Evolutionary conservation across 2,329 filamentous ascomycete genomes (phyloP), one percentile per base, ranked within the genome.

Genomic region (Xylariaceae sp.): DNA sequence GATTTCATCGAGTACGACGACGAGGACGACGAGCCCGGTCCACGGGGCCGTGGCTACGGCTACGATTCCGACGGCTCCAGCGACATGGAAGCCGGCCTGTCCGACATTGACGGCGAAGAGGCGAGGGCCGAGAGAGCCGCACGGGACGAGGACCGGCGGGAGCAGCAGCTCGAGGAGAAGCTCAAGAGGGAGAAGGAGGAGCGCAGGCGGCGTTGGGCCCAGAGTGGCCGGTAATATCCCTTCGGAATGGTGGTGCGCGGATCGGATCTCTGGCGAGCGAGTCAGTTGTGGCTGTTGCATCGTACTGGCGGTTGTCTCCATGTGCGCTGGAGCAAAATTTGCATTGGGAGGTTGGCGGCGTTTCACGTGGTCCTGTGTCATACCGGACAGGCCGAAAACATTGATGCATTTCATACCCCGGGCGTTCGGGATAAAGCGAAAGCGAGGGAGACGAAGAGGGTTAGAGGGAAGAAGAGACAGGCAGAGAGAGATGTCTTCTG

Each of bases 81-180:
- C 5, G 83, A 86, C 47, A 88, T 88, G 80, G 83, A 88, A 55
- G 84, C 81, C 2, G 82, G 81, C 21, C 55, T 81, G 23, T 80
- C 79, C 39, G 83, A 88, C 46, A 74, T 89, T 33, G 81, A 87
- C 40, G 63, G 70, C 22, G 84, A 90, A 55, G 84, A 90, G 54
- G 63, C 67, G 29, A 53, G 63, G 31, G 80, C 83, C 2, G 71
- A 80, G 39, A 58, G 63, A 19, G 65, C 70, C 35, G 84, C 82
- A 16, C 73, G 72, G 28, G 68, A 70, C 29, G 84, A 89, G 52
- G 84, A 89, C 37, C 82, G 75, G 59, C 64, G 65, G 2, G 75
- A 79, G 50, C 54, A 60, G 38, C 58, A 55, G 3, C 44, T 67
- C 4, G 63, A 64, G 24, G 47, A 56, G 22, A 53, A 46, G 31